Evolutionary conservation across 208 protist genomes (phyloP).

Genomic region (Phytomonas francai): DNA sequence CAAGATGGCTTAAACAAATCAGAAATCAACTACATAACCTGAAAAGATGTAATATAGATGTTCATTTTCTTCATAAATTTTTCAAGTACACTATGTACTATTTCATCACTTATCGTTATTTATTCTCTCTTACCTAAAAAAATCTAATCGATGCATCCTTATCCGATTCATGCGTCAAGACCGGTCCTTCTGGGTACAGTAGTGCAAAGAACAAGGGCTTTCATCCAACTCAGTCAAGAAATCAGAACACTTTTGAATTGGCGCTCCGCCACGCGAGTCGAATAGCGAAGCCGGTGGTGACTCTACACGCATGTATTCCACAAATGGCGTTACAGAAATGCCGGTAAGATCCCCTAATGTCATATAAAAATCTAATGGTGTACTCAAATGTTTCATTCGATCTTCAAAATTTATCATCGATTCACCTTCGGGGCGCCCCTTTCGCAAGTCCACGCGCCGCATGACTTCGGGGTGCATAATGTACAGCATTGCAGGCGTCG

Average conservation of each 20-base stretch:
- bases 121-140: not conserved
- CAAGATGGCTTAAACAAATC: too few relatives aligned
- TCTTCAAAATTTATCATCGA: conserved; percentile 18
- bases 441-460: conserved; percentile 25
- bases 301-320: conserved; percentile 6
- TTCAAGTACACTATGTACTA: not conserved
- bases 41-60: conserved; percentile 6
- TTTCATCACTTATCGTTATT: not conserved
- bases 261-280: conserved; percentile 13
- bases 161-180: not conserved
- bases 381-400: conserved; percentile 28
- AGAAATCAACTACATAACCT: too few relatives aligned
- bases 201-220: conserved; percentile 11
- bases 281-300: conserved; percentile 29
- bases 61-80: not conserved
- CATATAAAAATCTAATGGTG: conserved; percentile 40
- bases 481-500: conserved; percentile 29
- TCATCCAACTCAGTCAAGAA: conserved; percentile 8
- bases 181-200: conserved; percentile 1
- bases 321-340: conserved; percentile 11
- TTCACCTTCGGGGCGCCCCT: conserved; percentile 16
- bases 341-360: conserved; percentile 48
- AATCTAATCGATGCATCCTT: not conserved
- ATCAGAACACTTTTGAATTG: conserved; percentile 9
- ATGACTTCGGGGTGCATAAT: conserved; percentile 35